A percentile compares a stretch with the other conserved stretches of the same genome.
phyloP scores from a whole-genome alignment of 2,329 filamentous ascomycete genomes.

The Aspergillus pseudonomiae region DNA sequence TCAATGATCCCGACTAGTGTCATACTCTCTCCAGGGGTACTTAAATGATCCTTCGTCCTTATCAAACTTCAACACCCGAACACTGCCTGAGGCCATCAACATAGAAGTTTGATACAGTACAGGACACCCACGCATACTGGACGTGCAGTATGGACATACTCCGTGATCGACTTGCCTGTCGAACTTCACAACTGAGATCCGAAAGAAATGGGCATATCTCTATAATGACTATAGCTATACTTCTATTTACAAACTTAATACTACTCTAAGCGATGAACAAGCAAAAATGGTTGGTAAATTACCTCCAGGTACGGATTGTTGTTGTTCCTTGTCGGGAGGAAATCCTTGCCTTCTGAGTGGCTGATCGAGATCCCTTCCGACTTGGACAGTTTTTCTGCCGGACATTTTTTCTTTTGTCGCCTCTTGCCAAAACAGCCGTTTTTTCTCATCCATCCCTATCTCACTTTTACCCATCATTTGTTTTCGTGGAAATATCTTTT shows the following conservation, averaged over 20 bases:
- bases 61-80: neutral
- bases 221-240: neutral
- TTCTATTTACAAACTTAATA: neutral
- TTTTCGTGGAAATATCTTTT: neutral
- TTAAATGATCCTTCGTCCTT: neutral
- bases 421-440: conserved; percentile 3
- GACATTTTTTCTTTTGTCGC: conserved; percentile 23
- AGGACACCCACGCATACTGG: no score
- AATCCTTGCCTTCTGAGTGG: neutral
- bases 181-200: neutral
- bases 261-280: neutral
- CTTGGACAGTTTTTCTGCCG: conserved; percentile 9
- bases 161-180: neutral
- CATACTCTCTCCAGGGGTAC: neutral
- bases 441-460: conserved; percentile 2
- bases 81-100: neutral
- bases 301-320: neutral
- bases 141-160: no score
- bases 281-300: neutral
- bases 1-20: neutral
- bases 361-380: neutral
- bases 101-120: neutral
- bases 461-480: neutral
- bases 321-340: neutral
- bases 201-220: neutral